These are phyloP conservation scores for Colletotrichum shisoi DNA, from an alignment of 2,329 filamentous ascomycete species.

Conservation along the genomic window DNA sequence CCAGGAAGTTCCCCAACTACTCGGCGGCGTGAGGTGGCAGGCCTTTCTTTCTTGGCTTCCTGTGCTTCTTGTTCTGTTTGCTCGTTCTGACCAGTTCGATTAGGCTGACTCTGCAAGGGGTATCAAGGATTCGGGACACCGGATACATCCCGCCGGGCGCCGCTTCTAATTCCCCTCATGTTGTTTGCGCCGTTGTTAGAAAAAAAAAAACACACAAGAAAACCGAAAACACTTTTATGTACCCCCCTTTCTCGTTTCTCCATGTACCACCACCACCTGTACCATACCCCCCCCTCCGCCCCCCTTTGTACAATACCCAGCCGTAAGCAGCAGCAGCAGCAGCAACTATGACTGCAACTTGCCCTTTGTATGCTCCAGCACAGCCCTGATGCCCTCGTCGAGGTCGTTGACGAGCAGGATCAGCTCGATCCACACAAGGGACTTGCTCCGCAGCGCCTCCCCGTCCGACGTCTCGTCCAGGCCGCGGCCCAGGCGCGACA, in stretches of 20 bases:
- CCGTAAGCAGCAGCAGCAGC: conserved; percentile 5
- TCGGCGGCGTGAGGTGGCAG: neutral
- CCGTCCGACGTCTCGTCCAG: conserved; percentile 57
- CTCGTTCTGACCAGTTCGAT: conserved; percentile 19
- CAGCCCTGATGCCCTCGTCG: conserved; percentile 64
- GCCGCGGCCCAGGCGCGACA: conserved; percentile 67
- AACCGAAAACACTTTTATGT: conserved; percentile 15
- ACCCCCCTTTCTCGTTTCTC: neutral
- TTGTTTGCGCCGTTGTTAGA: conserved; percentile 9
- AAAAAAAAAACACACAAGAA: too few relatives aligned
- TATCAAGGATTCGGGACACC: conserved; percentile 29
- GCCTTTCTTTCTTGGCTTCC: neutral
- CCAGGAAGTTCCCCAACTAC: conserved; percentile 36
- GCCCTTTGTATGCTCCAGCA: conserved; percentile 61
- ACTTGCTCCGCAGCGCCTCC: conserved; percentile 57
- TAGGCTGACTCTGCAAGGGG: conserved; percentile 36
- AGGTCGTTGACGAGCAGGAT: conserved; percentile 59
- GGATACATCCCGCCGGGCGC: conserved; percentile 26
- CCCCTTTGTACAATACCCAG: conserved; percentile 10
- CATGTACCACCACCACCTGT: neutral
- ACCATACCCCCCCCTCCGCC: neutral
- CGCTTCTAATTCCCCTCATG: conserved; percentile 29
- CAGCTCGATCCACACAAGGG: conserved; percentile 62
- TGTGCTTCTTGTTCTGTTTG: neutral
- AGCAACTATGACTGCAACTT: conserved; percentile 44